These are phyloP conservation scores for Hysterangium stoloniferum DNA, from an alignment of 768 basidiomycete species.

Conservation along the genomic window DNA sequence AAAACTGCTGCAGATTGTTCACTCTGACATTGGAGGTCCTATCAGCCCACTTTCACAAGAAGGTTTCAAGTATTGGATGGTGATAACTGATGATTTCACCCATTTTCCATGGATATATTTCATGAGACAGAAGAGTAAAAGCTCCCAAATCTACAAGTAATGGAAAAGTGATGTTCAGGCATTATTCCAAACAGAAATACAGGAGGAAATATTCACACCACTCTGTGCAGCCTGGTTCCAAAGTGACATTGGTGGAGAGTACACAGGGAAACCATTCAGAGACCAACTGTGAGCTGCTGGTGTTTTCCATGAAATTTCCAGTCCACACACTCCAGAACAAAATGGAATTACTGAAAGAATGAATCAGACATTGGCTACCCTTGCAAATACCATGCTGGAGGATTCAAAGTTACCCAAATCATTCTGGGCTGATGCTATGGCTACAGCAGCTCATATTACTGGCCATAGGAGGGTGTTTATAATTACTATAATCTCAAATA, in stretches of 20 bases:
- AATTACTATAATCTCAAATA: too few relatives aligned
- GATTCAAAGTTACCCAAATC: conserved; percentile 18
- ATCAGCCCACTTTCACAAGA: not conserved
- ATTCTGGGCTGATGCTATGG: conserved; percentile 27
- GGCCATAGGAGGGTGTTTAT: too few relatives aligned
- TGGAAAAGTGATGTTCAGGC: not conserved
- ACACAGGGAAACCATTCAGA: not conserved
- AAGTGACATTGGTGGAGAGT: conserved; percentile 16
- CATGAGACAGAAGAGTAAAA: not conserved
- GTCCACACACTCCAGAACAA: conserved; percentile 18
- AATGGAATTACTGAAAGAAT: conserved; percentile 27
- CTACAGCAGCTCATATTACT: conserved; percentile 22
- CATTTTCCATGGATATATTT: not conserved
- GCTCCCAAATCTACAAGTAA: not conserved
- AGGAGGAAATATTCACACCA: not conserved
- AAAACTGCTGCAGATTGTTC: conserved; percentile 1
- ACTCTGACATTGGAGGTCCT: not conserved
- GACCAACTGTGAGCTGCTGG: conserved; percentile 4
- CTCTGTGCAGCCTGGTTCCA: conserved; percentile 9
- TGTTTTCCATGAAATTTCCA: conserved; percentile 11
- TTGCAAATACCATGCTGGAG: conserved; percentile 27
- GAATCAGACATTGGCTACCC: conserved; percentile 27
- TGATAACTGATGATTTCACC: not conserved
- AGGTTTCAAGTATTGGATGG: not conserved
- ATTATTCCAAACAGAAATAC: not conserved